These are phyloP conservation scores for Tagetes patula DNA, from an alignment of 129 eudicot genomes.

Conservation along the genomic window DNA sequence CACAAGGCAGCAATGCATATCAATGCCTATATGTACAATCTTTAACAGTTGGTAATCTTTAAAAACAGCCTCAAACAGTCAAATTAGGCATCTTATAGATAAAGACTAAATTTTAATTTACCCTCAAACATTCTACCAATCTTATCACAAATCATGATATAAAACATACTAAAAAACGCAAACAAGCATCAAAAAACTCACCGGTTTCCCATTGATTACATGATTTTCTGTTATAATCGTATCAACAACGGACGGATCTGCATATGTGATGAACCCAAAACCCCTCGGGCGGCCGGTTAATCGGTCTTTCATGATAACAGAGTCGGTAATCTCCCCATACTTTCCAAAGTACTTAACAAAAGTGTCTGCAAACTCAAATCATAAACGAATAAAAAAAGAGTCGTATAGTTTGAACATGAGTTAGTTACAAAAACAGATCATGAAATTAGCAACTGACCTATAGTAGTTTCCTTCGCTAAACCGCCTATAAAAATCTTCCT, in stretches of 20 bases:
- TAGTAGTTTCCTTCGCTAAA: slow-evolving; percentile 71
- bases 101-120: background rate
- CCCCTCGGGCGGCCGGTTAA: slow-evolving; percentile 85
- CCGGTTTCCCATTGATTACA: slow-evolving; percentile 80
- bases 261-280: slow-evolving; percentile 88
- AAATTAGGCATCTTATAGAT: background rate
- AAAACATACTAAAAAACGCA: background rate
- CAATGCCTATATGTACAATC: too few relatives aligned
- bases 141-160: background rate
- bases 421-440: background rate
- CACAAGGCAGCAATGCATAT: too few relatives aligned
- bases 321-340: slow-evolving; percentile 87
- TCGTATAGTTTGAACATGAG: background rate
- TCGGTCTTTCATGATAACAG: slow-evolving; percentile 93
- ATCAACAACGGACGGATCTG: slow-evolving; percentile 87
- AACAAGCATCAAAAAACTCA: slow-evolving; percentile 24
- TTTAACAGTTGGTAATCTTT: background rate
- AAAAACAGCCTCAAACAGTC: background rate
- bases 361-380: slow-evolving; percentile 38
- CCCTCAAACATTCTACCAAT: background rate
- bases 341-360: slow-evolving; percentile 83
- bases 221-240: slow-evolving; percentile 79
- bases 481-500: slow-evolving; percentile 94
- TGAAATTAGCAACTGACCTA: slow-evolving; percentile 42
- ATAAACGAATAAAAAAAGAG: background rate